Base-by-base conservation (phyloP, 106 monocot species). In the Allium fistulosum region DNA sequence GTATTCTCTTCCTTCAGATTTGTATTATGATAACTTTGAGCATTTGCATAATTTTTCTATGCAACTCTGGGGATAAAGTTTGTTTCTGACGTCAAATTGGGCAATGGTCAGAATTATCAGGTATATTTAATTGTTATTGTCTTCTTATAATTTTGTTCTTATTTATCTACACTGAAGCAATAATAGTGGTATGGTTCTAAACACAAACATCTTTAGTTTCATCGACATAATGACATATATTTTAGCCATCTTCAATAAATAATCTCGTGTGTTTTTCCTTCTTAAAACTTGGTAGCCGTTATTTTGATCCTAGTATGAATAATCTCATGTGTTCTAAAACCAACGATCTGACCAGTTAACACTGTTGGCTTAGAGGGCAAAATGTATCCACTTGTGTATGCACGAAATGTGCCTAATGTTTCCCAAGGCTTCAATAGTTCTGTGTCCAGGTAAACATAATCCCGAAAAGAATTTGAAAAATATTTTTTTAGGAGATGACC, bases 341-440 rank as follows among this genome's bases (percentile, higher is more conserved):
- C 22, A 22, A 22, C 0, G 22, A 22, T 22, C 22, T 22, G 22
- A 22, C 22, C 22, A 22, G 22, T 53, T 28, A n/a, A 53, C 52
- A 53, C 13, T 53, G 9, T 53, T 13, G 72, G 46, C 51, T 10
- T 62, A 14, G 51, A 66, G 8, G 61, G 50, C 17, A 51, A 2
- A 26, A 67, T 59, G 75, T 66, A 74, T 27, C 74, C 74, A 28
- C 58, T 77, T n/a, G 57, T 71, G 63, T 77, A 77, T 45, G 77
- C 62, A 8, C 63, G 77, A 22, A 22, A 71, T 51, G 71, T 26
- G 10, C 77, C 77, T 1, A 77, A 77, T 17, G 45, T 45, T 10
- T 58, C 71, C 51, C 57, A 63, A 51, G 77, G 77, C 6, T 65
- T 50, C 16, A 48, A 65, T 28, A 9, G 63, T 0, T 58, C 69